Percentiles rank a stretch among this genome's conserved stretches.
Conservation (phyloP, 768 basidiomycete genomes). For the Suillus brevipes region DNA sequence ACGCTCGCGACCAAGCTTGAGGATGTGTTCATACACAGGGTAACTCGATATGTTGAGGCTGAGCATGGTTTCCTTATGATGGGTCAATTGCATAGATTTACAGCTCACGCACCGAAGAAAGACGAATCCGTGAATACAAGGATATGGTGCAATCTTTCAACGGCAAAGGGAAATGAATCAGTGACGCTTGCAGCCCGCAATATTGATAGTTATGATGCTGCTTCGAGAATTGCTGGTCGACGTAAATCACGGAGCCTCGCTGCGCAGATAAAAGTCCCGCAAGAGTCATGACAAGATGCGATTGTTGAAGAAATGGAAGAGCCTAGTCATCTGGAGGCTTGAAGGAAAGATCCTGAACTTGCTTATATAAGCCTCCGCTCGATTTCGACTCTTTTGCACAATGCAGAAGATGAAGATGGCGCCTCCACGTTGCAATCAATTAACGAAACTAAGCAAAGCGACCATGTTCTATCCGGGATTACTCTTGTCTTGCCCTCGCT, state of each 20-base stretch:
- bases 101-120: conserved; percentile 21
- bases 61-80: background rate
- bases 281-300: conserved; percentile 23
- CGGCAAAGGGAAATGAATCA: conserved; percentile 7
- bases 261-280: conserved; percentile 28
- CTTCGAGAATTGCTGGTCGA: conserved; percentile 21
- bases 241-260: conserved; percentile 33
- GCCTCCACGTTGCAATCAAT: conserved; percentile 31
- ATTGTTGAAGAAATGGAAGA: conserved; percentile 44
- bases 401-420: conserved; percentile 31
- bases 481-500: conserved; percentile 70
- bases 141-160: conserved; percentile 14
- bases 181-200: background rate
- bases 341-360: too few relatives aligned
- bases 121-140: conserved; percentile 28
- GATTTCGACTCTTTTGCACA: conserved; percentile 28
- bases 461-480: conserved; percentile 45
- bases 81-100: background rate
- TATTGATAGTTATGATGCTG: background rate
- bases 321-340: conserved; percentile 18
- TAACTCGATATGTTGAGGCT: background rate
- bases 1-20: conserved; percentile 39
- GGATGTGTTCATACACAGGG: conserved; percentile 23
- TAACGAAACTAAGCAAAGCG: conserved; percentile 14
- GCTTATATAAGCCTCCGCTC: too few relatives aligned